Evolutionary conservation across 805 yeast genomes (phyloP).

Genomic region (Zygotorulaspora chibaensis): DNA sequence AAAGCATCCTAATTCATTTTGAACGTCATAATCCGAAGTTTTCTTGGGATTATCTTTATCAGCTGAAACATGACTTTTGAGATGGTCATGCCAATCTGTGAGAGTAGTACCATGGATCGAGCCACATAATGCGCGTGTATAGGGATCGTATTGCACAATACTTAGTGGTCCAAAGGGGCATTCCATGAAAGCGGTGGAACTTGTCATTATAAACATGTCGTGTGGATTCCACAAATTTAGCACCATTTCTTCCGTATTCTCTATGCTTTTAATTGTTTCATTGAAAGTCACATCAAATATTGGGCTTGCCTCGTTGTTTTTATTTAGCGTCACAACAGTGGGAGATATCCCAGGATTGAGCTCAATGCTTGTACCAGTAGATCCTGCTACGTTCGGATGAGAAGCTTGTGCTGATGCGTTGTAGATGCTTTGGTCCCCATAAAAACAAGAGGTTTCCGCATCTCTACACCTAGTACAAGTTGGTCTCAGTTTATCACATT

Average conservation of each 20-base stretch:
- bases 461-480: slow-evolving; percentile 1
- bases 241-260: not conserved
- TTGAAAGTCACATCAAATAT: not conserved
- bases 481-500: slow-evolving; percentile 2
- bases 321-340: not conserved
- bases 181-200: slow-evolving; percentile 18
- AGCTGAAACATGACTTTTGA: not conserved
- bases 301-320: not conserved
- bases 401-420: not conserved
- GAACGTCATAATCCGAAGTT: not conserved
- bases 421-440: not conserved
- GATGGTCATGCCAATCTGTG: slow-evolving; percentile 7
- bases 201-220: slow-evolving; percentile 16
- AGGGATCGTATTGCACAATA: slow-evolving; percentile 16
- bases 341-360: too few species aligned
- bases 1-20: slow-evolving; percentile 7
- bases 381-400: not conserved
- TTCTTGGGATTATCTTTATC: not conserved
- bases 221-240: slow-evolving; percentile 16
- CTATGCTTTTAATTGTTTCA: not conserved
- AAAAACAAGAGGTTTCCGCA: not conserved
- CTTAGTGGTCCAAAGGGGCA: slow-evolving; percentile 18
- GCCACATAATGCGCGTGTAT: slow-evolving; percentile 14
- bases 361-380: not conserved
- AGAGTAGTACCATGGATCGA: slow-evolving; percentile 19